Percentiles rank a stretch among this genome's conserved stretches.
phyloP scores from a whole-genome alignment of 306 rosid genomes.

The Spatholobus suberectus region DNA sequence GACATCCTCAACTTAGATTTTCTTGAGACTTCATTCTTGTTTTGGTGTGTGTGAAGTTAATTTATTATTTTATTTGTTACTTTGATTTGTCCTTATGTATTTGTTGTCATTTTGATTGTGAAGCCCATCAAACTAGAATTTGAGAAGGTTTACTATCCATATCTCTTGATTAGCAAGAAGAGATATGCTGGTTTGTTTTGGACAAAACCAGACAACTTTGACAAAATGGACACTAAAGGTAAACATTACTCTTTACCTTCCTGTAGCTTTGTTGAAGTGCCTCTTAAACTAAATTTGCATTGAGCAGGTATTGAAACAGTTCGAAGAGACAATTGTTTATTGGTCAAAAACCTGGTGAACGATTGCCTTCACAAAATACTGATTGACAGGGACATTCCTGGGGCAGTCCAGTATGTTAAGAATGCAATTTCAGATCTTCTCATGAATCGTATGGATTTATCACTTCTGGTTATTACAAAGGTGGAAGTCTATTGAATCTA shows the following conservation, averaged over 20 bases:
- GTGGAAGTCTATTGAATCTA: constrained; percentile 47
- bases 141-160: constrained; percentile 95
- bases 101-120: constrained; percentile 44
- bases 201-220: constrained; percentile 80
- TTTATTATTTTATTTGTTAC: constrained; percentile 23
- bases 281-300: constrained; percentile 33
- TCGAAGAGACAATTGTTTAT: constrained; percentile 94
- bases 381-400: constrained; percentile 87
- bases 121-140: constrained; percentile 98
- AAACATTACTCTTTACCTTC: constrained; percentile 34
- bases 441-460: constrained; percentile 96
- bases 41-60: constrained; percentile 17
- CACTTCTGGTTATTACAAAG: constrained; percentile 96
- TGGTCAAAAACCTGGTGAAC: constrained; percentile 94
- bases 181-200: constrained; percentile 97
- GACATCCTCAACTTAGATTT: not conserved
- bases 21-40: constrained; percentile 30
- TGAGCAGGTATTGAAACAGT: constrained; percentile 92
- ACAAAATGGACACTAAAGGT: constrained; percentile 99
- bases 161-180: constrained; percentile 96
- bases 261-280: constrained; percentile 10
- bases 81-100: constrained; percentile 10
- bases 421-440: constrained; percentile 96
- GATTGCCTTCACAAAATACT: constrained; percentile 92
- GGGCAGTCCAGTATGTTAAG: constrained; percentile 93